Evolutionary conservation across 257 asterid species (phyloP), one percentile per base, ranked within the genome.

Genomic region (Craterostigma plantagineum): DNA sequence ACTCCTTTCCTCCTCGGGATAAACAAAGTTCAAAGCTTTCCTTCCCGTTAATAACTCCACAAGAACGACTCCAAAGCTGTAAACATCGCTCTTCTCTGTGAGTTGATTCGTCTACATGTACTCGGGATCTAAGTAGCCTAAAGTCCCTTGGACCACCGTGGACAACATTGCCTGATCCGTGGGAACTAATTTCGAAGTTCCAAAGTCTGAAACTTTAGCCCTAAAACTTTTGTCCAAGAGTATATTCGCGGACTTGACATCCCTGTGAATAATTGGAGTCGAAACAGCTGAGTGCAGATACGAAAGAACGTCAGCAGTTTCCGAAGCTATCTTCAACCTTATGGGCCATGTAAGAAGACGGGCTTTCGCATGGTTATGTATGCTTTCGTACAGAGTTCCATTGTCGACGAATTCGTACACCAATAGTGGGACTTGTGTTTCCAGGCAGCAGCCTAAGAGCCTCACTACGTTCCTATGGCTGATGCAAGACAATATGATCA

Each of bases 31-130:
- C 34, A 56, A 23, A 23, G 30, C 53, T 18, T 42, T 51, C 44
- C 34, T 33, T 0, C 61, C 39, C 0, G 53, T 63, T 12, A 67
- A 4, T 14, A 67, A 35, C 50, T 67, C 70, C 2, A 48, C 35
- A 0, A 67, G 58, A 1, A 55, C 64, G 5, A 63, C 51, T n/a
- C 64, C 56, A 3, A 67, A 62, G 16, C 67, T 67, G 4, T 62
- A 23, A 23, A 58, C 66, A 34, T 62, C 63, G 10, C 55, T 61
- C 18, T 66, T 57, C 18, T 50, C 51, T 0, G 58, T 58, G 18
- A 67, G 12, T 11, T 54, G 12, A 6, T 9, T 46, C 2, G 63
- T 50, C 27, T 39, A 63, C 58, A 62, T 12, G 49, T 55, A 67
- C 14, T 67, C 66, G 8, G 61, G 73, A 23, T 62, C 73, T 11